Evolutionary conservation across 2,329 filamentous ascomycete species (phyloP).

Genomic region (Pleomassaria siparia): DNA sequence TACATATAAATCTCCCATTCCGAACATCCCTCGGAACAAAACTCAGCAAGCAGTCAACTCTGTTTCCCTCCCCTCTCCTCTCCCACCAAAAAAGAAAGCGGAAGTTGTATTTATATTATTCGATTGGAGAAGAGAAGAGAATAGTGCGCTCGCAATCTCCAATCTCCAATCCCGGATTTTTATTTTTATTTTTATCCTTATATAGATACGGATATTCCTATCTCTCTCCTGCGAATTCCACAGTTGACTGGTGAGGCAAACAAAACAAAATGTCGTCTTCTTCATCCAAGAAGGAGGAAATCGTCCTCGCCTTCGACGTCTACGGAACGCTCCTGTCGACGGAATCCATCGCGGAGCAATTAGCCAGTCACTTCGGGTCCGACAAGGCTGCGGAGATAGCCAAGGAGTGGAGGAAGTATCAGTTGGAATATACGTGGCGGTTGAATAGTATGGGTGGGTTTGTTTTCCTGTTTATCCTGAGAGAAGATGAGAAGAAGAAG

Average conservation of each 20-base stretch:
- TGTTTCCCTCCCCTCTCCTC: neutral
- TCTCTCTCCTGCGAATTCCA: neutral
- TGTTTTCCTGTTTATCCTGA: neutral
- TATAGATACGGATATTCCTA: neutral
- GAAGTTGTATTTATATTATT: neutral
- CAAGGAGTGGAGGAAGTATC: constrained; percentile 65
- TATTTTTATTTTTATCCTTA: neutral
- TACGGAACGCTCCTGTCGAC: constrained; percentile 76
- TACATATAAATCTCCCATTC: no score
- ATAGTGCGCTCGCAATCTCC: no score
- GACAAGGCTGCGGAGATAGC: constrained; percentile 61
- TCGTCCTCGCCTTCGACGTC: constrained; percentile 70
- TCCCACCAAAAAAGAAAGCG: constrained; percentile 1
- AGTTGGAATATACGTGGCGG: constrained; percentile 78
- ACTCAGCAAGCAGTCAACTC: no score
- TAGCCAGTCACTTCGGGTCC: constrained; percentile 60
- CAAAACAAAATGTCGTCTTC: neutral
- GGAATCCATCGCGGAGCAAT: constrained; percentile 63
- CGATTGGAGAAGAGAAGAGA: no score
- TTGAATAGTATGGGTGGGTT: constrained; percentile 71
- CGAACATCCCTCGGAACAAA: no score
- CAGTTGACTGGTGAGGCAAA: neutral
- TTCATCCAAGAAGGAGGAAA: constrained; percentile 35
- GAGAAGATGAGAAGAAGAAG: no score
- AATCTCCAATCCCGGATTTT: neutral